A percentile compares a stretch with the other conserved stretches of the same genome.
Conservation (phyloP, 805 yeast genomes). For the Pichia pseudocactophila region DNA sequence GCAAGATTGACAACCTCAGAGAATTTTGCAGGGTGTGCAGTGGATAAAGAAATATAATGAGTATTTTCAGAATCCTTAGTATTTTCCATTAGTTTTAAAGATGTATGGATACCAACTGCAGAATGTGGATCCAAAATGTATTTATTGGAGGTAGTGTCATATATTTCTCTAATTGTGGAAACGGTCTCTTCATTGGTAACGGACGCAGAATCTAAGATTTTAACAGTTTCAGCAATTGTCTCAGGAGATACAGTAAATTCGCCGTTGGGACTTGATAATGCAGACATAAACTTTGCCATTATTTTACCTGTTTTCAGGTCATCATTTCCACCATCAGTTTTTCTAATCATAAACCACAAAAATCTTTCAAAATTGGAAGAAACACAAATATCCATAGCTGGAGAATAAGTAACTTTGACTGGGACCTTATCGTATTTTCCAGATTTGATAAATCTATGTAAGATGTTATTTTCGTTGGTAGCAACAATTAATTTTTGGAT, state of each 20-base stretch:
- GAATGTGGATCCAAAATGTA: slow-evolving; percentile 95
- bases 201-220: slow-evolving; percentile 68
- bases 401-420: slow-evolving; percentile 85
- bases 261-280: slow-evolving; percentile 61
- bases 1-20: slow-evolving; percentile 92
- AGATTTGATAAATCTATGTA: slow-evolving; percentile 82
- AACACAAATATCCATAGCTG: slow-evolving; percentile 97
- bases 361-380: slow-evolving; percentile 95
- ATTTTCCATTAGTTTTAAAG: slow-evolving; percentile 49
- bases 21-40: slow-evolving; percentile 99
- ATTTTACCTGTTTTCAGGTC: slow-evolving; percentile 64
- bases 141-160: slow-evolving; percentile 45
- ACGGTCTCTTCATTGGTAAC: slow-evolving; percentile 73
- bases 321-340: slow-evolving; percentile 50
- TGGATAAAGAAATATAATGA: slow-evolving; percentile 69
- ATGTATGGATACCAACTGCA: slow-evolving; percentile 85
- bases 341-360: slow-evolving; percentile 86
- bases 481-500: slow-evolving; percentile 81
- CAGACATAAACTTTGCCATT: slow-evolving; percentile 67
- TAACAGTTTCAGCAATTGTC: slow-evolving; percentile 57
- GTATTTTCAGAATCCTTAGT: slow-evolving; percentile 27
- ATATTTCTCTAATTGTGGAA: slow-evolving; percentile 66
- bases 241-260: slow-evolving; percentile 60
- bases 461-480: slow-evolving; percentile 90
- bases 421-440: slow-evolving; percentile 75